A percentile compares a stretch with the other conserved stretches of the same genome.
phyloP scores from a whole-genome alignment of 2,329 filamentous ascomycete species.

The Macroventuria anomochaeta region DNA sequence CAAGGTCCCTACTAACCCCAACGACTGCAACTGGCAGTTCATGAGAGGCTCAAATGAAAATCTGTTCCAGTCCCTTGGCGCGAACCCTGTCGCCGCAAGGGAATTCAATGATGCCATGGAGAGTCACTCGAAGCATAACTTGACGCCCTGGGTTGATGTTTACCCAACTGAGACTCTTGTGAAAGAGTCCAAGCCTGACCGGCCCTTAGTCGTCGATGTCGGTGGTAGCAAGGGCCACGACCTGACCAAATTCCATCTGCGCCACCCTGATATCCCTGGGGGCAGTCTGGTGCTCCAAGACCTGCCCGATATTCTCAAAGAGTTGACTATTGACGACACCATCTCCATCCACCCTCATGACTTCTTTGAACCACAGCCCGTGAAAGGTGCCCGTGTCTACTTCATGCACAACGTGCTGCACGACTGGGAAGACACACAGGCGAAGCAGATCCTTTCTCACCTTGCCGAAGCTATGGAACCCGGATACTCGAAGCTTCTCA shows the following conservation, averaged over 20 bases:
- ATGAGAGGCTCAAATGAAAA: conserved; percentile 18
- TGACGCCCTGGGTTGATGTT: conserved; percentile 22
- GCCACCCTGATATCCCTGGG: conserved; percentile 28
- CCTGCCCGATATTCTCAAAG: conserved; percentile 17
- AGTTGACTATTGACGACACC: conserved; percentile 25
- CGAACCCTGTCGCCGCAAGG: conserved; percentile 14
- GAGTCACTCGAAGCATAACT: conserved; percentile 18
- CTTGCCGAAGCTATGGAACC: conserved; percentile 45
- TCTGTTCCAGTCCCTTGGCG: conserved; percentile 16
- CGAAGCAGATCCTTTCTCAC: conserved; percentile 47
- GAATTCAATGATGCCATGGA: conserved; percentile 20
- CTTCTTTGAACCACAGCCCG: conserved; percentile 40
- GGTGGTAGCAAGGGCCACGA: conserved; percentile 53
- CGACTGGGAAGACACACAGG: conserved; percentile 50
- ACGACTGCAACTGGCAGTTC: conserved; percentile 20
- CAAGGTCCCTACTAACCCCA: conserved; percentile 16
- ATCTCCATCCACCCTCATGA: conserved; percentile 26
- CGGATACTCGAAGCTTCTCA: conserved; percentile 49
- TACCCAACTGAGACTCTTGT: conserved; percentile 20
- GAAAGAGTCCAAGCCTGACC: conserved; percentile 9
- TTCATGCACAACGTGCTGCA: conserved; percentile 52
- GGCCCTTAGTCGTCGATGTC: conserved; percentile 51
- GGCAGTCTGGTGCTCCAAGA: conserved; percentile 54
- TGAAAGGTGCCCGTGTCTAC: conserved; percentile 48
- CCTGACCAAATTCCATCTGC: conserved; percentile 34